Base-by-base conservation (phyloP, 768 basidiomycete genomes). In the Gloeopeniophorella convolvens region DNA sequence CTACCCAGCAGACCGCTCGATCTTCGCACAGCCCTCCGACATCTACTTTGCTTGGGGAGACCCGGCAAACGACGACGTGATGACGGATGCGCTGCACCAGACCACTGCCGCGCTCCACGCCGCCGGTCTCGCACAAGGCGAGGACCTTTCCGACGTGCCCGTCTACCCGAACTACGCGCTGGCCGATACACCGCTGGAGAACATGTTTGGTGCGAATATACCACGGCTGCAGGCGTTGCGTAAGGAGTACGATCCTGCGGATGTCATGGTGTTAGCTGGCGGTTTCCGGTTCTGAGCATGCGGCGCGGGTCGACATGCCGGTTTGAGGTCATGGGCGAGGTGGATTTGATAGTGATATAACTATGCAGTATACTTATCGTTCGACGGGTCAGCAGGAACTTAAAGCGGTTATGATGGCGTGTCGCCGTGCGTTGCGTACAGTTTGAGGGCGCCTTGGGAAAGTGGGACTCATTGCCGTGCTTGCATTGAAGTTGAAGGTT, bases 51-150 rank as follows among this genome's bases (percentile, higher is more conserved):
- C 32, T 6, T 55, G 44, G 27, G 15, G 23, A 2, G 35, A 49
- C 5, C 31, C 69, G 15, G 32, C 62, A 4, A 60, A 62, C 1
- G 80, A 82, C 54, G 61, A 60, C 7, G 50, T 58, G 24, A 69
- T 80, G 40, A 62, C 72, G n/a, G 37, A 66, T 21, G 72, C 75
- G 7, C 62, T 70, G 15, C 62, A 61, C n/a, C 50, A 41, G 3
- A 27, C 20, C 16, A 20, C 48, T 3, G 27, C 12, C 5, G 6
- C 37, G 4, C 2, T 54, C 13, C 27, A 21, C 1, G 35, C 30
- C 9, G 55, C 28, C 4, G 60, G 60, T 3, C 8, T 44, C 31
- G 56, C 59, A 16, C 56, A 60, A 24, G 56, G 56, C n/a, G 56
- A 60, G 35, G 35, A 54, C 18, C 24, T 54, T 24, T 45, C 48